Evolutionary conservation across 192 early-diverging fungal genomes (phyloP).

Genomic region (Backusella circina): DNA sequence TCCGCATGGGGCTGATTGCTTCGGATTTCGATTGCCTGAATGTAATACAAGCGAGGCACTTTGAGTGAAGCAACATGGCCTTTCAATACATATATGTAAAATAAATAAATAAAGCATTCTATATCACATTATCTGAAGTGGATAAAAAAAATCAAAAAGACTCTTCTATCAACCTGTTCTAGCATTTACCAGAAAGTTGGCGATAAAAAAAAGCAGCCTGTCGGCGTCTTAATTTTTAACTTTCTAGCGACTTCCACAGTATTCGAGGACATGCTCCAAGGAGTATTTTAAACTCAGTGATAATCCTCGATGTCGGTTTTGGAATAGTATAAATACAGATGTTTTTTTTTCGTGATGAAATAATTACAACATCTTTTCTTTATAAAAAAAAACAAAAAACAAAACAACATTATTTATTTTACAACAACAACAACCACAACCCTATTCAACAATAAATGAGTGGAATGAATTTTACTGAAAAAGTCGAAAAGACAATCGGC

Average conservation of each 20-base stretch:
- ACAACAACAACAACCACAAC: neutral
- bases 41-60: neutral
- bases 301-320: neutral
- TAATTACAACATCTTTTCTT: neutral
- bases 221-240: neutral
- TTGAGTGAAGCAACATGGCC: neutral
- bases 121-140: too few species aligned
- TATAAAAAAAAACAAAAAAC: neutral
- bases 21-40: neutral
- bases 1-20: neutral
- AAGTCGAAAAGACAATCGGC: slow-evolving; percentile 68
- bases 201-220: neutral
- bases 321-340: neutral
- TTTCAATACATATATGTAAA: neutral
- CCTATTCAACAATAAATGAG: slow-evolving; percentile 34
- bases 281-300: neutral
- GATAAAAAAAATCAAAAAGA: neutral
- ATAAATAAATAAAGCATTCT: neutral
- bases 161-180: too few species aligned
- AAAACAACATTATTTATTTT: neutral
- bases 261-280: neutral
- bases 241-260: neutral
- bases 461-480: slow-evolving; percentile 82
- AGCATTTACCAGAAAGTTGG: neutral
- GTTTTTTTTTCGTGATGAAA: neutral